Evolutionary conservation across 2,329 filamentous ascomycete species (phyloP).

Genomic region (Aspergillus tanneri): DNA sequence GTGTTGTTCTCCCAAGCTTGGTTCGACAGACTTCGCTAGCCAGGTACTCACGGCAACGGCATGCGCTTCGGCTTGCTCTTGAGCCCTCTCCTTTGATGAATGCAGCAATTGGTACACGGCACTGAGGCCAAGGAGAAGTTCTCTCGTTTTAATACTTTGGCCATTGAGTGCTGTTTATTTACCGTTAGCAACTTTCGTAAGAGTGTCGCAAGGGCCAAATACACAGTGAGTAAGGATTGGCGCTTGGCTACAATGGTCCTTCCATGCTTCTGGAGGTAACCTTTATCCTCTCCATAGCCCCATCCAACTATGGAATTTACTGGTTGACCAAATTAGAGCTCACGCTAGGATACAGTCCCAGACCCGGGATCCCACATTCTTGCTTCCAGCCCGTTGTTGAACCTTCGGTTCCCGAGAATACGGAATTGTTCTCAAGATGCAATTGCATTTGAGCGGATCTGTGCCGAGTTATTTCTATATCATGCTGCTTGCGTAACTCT

Average conservation of each 20-base stretch:
- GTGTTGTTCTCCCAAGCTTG: constrained; percentile 10
- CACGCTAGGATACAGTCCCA: constrained; percentile 12
- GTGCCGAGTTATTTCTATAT: constrained; percentile 21
- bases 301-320: background rate
- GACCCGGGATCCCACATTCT: constrained; percentile 13
- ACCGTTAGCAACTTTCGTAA: constrained; percentile 9
- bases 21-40: constrained; percentile 16
- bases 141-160: constrained; percentile 1
- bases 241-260: constrained; percentile 16
- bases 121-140: constrained; percentile 8
- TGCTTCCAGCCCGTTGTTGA: constrained; percentile 12
- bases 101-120: constrained; percentile 16
- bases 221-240: constrained; percentile 9
- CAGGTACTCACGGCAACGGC: constrained; percentile 10
- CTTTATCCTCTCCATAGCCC: background rate
- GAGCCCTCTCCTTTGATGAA: constrained; percentile 19
- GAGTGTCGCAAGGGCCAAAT: background rate
- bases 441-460: constrained; percentile 19
- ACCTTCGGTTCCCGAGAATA: constrained; percentile 7
- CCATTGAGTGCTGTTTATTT: constrained; percentile 13
- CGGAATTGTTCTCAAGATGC: constrained; percentile 7
- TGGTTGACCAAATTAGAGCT: constrained; percentile 11
- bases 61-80: constrained; percentile 17
- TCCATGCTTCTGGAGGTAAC: constrained; percentile 19
- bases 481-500: constrained; percentile 19